phyloP scores from a whole-genome alignment of 176 grass and related monocot genomes.

The Oryza meyeriana region DNA sequence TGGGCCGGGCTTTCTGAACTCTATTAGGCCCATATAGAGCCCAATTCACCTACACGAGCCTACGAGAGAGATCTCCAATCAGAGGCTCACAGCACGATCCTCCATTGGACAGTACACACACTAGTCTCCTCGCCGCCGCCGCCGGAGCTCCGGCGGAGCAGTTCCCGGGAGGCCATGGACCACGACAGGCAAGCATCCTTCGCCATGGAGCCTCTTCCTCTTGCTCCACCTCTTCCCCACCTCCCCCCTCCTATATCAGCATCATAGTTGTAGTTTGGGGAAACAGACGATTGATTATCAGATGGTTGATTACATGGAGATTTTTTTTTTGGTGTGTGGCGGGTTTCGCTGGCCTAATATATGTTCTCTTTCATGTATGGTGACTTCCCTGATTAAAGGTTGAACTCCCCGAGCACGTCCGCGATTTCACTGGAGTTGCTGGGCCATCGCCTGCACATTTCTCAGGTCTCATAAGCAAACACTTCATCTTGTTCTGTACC shows the following conservation, averaged over 20 bases:
- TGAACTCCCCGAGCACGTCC: slow-evolving; percentile 90
- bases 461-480: slow-evolving; percentile 52
- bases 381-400: slow-evolving; percentile 27
- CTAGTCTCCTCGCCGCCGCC: slow-evolving; percentile 22
- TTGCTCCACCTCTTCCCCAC: background rate
- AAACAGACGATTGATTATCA: background rate
- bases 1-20: background rate
- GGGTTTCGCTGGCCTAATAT: background rate
- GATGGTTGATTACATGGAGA: background rate
- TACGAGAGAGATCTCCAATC: background rate
- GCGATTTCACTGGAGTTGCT: slow-evolving; percentile 71
- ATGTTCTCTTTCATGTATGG: background rate
- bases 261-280: background rate
- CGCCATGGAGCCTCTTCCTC: background rate
- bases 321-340: background rate
- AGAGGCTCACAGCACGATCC: background rate
- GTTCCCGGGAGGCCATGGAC: slow-evolving; percentile 30
- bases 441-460: slow-evolving; percentile 66
- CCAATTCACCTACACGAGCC: background rate
- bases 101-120: background rate
- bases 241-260: background rate
- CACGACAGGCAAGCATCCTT: slow-evolving; percentile 21
- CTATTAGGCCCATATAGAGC: slow-evolving; percentile 9
- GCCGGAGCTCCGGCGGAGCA: slow-evolving; percentile 18
- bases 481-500: background rate